Evolutionary conservation across 1,284 basidiomycete species (phyloP).

Genomic region (Hemileia vastatrix): DNA sequence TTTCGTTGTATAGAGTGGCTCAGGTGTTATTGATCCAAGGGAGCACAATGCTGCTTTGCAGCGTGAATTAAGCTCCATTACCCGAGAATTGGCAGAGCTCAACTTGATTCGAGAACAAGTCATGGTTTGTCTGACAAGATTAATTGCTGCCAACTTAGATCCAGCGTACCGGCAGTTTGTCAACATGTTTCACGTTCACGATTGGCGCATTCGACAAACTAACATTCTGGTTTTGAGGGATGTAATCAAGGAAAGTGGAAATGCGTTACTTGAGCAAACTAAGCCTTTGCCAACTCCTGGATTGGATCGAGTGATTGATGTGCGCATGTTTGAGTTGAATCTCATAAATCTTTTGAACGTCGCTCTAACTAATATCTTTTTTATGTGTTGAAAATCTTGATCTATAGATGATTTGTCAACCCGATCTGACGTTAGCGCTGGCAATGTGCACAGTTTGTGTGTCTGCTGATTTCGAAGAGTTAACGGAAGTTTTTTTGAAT

Average conservation of each 20-base stretch:
- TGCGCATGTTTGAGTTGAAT: background rate
- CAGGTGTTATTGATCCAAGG: background rate
- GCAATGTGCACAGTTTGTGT: constrained; percentile 79
- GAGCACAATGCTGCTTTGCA: constrained; percentile 15
- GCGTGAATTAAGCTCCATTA: constrained; percentile 17
- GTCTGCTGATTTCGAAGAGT: constrained; percentile 65
- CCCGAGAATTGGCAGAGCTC: constrained; percentile 13
- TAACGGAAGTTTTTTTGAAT: constrained; percentile 68
- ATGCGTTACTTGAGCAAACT: constrained; percentile 7
- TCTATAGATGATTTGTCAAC: constrained; percentile 21
- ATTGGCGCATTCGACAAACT: constrained; percentile 14
- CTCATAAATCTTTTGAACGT: background rate
- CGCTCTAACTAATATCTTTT: background rate
- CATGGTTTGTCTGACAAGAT: constrained; percentile 15
- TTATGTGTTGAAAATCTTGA: background rate
- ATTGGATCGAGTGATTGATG: constrained; percentile 16
- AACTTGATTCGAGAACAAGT: constrained; percentile 11
- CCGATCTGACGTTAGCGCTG: constrained; percentile 54
- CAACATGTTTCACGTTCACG: constrained; percentile 22
- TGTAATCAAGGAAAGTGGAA: constrained; percentile 19
- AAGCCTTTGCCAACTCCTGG: constrained; percentile 8
- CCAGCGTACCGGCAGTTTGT: constrained; percentile 21
- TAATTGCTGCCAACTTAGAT: constrained; percentile 18
- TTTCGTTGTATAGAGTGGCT: background rate
- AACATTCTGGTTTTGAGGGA: constrained; percentile 21